These are phyloP conservation scores for Cymbopogon citratus DNA, from an alignment of 176 grass and related monocot genomes.

Conservation along the genomic window DNA sequence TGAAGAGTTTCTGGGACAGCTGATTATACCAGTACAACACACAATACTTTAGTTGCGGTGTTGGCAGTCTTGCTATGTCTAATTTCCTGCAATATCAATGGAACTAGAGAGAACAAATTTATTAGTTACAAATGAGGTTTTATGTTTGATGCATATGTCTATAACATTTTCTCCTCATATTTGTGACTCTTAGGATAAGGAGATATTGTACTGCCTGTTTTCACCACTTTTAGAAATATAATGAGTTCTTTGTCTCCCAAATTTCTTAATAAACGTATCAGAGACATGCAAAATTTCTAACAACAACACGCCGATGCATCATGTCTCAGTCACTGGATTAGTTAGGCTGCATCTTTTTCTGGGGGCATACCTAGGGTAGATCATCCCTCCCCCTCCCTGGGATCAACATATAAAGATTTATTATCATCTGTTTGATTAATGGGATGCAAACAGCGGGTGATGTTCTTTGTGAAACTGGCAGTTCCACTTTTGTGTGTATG, in stretches of 20 bases:
- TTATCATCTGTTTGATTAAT: constrained; percentile 5
- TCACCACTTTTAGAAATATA: not conserved
- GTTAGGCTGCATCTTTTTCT: not conserved
- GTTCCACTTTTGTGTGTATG: no score
- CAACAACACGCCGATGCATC: not conserved
- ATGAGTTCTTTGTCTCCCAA: not conserved
- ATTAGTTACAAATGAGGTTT: constrained; percentile 19
- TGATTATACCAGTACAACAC: not conserved
- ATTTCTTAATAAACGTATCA: not conserved
- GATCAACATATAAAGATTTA: not conserved
- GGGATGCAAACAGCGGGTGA: not conserved
- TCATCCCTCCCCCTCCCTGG: not conserved
- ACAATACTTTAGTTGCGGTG: constrained; percentile 8
- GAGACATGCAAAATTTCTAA: not conserved
- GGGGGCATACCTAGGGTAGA: not conserved
- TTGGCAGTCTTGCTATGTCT: constrained; percentile 20
- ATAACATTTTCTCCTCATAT: constrained; percentile 5
- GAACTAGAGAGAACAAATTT: not conserved
- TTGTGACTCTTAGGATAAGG: constrained; percentile 14
- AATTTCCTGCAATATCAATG: constrained; percentile 24
- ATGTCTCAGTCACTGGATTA: not conserved
- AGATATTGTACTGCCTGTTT: not conserved
- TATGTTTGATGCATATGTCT: constrained; percentile 6
- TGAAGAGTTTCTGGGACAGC: constrained; percentile 20
- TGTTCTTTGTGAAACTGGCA: constrained; percentile 11